Evolutionary conservation across 768 basidiomycete species (phyloP).

Genomic region (Clavaria fumosa): DNA sequence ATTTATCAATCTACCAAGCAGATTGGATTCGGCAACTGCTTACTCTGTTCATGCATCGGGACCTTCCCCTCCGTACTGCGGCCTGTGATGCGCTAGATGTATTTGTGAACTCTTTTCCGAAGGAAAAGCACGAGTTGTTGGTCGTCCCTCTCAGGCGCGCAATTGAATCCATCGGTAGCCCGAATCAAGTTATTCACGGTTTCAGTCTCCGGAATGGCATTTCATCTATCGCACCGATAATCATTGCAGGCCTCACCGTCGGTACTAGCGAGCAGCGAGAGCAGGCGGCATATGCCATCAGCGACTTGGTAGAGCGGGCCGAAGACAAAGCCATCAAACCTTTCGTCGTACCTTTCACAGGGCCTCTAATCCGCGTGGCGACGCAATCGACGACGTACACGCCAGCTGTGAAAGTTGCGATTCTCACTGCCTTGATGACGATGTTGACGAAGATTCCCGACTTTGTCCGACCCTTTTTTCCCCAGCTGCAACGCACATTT

Average conservation of each 20-base stretch:
- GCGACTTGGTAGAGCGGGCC: slow-evolving; percentile 86
- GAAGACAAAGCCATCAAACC: slow-evolving; percentile 77
- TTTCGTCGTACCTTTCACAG: slow-evolving; percentile 89
- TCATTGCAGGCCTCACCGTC: slow-evolving; percentile 84
- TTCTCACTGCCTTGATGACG: slow-evolving; percentile 69
- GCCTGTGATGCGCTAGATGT: slow-evolving; percentile 74
- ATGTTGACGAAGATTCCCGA: slow-evolving; percentile 77
- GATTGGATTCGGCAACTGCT: slow-evolving; percentile 93
- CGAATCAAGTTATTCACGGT: slow-evolving; percentile 67
- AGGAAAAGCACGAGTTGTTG: slow-evolving; percentile 83
- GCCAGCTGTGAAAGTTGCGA: slow-evolving; percentile 84
- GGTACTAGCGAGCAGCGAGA: slow-evolving; percentile 93
- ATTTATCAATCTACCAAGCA: slow-evolving; percentile 71
- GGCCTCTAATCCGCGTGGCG: slow-evolving; percentile 88
- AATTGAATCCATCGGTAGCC: slow-evolving; percentile 72
- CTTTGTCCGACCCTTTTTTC: slow-evolving; percentile 97
- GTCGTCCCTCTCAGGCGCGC: slow-evolving; percentile 81
- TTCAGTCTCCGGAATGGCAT: slow-evolving; percentile 78
- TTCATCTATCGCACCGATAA: slow-evolving; percentile 68
- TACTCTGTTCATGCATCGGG: slow-evolving; percentile 63
- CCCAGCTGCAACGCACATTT: slow-evolving; percentile 91
- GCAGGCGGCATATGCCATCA: slow-evolving; percentile 89
- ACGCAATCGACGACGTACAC: slow-evolving; percentile 83
- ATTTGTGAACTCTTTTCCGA: slow-evolving; percentile 81
- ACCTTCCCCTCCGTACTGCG: slow-evolving; percentile 61